Evolutionary conservation across 169 alveolate species (phyloP).

Genomic region (Eimeria falciformis): DNA sequence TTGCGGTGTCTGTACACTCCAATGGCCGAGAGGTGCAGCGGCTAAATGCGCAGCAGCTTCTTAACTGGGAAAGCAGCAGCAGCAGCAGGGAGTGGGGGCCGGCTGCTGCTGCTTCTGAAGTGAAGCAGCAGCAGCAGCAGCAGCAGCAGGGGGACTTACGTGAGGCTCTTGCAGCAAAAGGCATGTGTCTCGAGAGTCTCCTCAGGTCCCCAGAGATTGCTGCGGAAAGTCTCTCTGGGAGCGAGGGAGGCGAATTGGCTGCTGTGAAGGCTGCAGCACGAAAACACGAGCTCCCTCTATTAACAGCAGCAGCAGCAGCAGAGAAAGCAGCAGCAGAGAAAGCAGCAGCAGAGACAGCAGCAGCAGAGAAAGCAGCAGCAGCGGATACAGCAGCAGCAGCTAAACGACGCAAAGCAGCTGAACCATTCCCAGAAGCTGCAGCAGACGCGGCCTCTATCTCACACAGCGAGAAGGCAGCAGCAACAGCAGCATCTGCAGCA

Average conservation of each 20-base stretch:
- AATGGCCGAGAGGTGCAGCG: conserved; percentile 26
- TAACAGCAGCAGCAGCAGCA: conserved; percentile 31
- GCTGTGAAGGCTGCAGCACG: no score
- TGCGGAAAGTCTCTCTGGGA: no score
- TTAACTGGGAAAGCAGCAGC: conserved; percentile 48
- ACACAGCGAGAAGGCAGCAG: background rate
- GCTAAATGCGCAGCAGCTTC: conserved; percentile 41
- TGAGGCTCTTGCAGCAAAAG: background rate
- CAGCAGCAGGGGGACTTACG: background rate
- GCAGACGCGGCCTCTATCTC: background rate
- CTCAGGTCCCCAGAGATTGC: no score
- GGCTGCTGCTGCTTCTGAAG: conserved; percentile 13
- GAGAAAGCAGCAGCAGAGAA: conserved; percentile 2
- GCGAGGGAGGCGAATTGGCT: no score
- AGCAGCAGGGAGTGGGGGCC: background rate
- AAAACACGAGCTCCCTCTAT: no score
- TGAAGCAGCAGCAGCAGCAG: background rate
- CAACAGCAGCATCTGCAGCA: conserved; percentile 13
- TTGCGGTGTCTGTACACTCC: conserved; percentile 33
- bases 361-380: background rate
- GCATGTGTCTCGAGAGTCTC: background rate
- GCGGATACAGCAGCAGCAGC: background rate
- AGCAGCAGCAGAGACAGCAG: background rate
- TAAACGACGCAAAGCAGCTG: background rate
- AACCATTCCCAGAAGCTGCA: background rate